Base-by-base conservation (phyloP, 805 yeast species). In the Huiozyma naganishii region DNA sequence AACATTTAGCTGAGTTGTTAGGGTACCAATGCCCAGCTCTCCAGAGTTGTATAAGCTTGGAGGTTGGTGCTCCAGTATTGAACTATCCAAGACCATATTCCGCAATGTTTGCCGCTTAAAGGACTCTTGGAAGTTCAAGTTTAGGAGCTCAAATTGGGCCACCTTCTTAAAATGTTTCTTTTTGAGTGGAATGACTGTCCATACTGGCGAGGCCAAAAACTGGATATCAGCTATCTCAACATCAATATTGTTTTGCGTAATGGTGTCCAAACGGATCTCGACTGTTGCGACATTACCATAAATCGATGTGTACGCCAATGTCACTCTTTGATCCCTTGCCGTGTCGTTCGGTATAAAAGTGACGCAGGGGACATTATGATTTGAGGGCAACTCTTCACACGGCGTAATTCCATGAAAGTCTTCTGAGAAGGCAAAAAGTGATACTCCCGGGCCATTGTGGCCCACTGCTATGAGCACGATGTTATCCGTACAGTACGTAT, bases 1-100 rank as follows among this genome's bases (percentile, higher is more conserved):
- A 10, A 58, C 61, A 9, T 53, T 50, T n/a, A 57, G 49, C 41
- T 53, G 59, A 2, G 59, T 55, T 2, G 57, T 50, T 17, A 51
- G 23, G 6, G 54, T 41, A 7, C 62, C 62, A 9, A 55, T 48
- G 1, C 62, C 62, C n/a, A 52, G 47, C 11, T 51, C 42, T 17
- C 50, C 50, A 1, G 62, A 58, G 9, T 43, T 36, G 28, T 40
- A 39, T 2, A 41, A 32, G 30, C 44, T 48, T 13, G 50, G 43
- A 6, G 57, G 52, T 7, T 46, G 43, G 12, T 41, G 43, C 4
- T 44, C 49, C 7, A 57, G 41, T 3, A 55, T 46, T 7, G 39
- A 37, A 41, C 55, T 50, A 40, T 57, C 59, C 39, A 50, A 49
- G 13, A 45, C 36, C 3, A 51, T 45, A 3, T 55, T 51, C 29